Evolutionary conservation across 352 stramenopile species (phyloP), one percentile per base, ranked within the genome.

Genomic region (Phytopythium cucurbitacearum): DNA sequence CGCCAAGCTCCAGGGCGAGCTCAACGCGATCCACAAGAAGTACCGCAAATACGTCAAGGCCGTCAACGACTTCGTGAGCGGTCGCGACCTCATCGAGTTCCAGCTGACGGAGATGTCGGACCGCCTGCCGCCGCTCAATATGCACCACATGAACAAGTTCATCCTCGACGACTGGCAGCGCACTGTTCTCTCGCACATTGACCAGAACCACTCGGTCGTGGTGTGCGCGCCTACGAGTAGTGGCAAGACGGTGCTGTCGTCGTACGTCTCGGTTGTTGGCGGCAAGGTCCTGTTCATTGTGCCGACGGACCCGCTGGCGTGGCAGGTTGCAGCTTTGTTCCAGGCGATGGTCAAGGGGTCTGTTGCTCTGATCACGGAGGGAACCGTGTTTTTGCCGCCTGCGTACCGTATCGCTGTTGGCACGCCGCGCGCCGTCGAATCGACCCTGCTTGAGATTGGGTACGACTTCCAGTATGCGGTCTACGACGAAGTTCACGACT

Each of bases 301-400:
- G 37, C 97, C 97, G 6, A 99, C 96, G 40, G 96, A 99, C 70
- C 96, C 97, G 35, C 80, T 99, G 6, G 97, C 98, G 13, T 99
- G 96, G 96, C 97, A 99, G 68, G 96, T 99, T 57, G 96, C 96
- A 1, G 97, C 97, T 11, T 87, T 98, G n/a, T 99, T 99, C 81
- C 95, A 98, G 64, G 85, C 97, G 40, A 98, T 99, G 70, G 96
- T 98, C 52, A 96, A 97, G 62, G 95, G 96, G 15, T 96, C 97
- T 32, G 96, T 99, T 3, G 96, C 93, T 35, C 71, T 99, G 40
- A 97, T 97, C 53, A 99, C 96, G 3, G 94, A 98, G 46, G 84
- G 84, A 34, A 92, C 79, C 1, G 80, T 91, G 7, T 94, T 94
- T 63, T 59, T 94, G 35, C 84, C 84, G 15, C 73, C 76, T 28